These are phyloP conservation scores for Schizosaccharomyces japonicus DNA, from an alignment of 805 yeast genomes.

Conservation along the genomic window DNA sequence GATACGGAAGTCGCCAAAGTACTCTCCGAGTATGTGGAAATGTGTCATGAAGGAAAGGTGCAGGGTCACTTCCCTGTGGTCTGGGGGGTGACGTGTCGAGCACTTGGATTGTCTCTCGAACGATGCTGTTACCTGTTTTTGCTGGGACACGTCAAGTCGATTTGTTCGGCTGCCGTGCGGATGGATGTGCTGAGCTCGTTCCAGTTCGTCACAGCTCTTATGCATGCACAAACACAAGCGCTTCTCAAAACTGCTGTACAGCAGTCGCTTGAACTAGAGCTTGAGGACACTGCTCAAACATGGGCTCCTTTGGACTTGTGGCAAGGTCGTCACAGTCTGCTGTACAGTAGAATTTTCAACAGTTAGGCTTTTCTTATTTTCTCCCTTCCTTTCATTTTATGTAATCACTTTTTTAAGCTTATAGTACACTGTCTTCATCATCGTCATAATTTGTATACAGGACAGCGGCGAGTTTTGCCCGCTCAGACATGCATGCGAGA, in stretches of 20 bases:
- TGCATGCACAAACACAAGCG: neutral
- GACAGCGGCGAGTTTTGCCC: neutral
- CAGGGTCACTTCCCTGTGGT: conserved; percentile 1
- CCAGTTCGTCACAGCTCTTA: conserved; percentile 2
- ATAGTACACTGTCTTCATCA: too few relatives aligned
- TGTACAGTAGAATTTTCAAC: conserved; percentile 3
- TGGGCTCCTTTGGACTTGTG: conserved; percentile 5
- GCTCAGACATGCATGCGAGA: neutral
- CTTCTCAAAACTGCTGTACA: neutral
- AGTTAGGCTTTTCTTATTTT: too few relatives aligned
- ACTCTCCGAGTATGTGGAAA: neutral
- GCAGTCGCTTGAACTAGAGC: neutral
- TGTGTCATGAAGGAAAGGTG: neutral
- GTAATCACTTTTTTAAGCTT: too few relatives aligned
- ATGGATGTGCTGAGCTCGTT: conserved; percentile 1
- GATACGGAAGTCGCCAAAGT: neutral
- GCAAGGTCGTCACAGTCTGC: conserved; percentile 5
- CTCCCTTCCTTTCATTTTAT: too few relatives aligned
- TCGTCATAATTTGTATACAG: neutral
- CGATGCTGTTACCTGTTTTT: neutral
- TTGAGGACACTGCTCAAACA: conserved; percentile 3
- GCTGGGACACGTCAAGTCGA: neutral
- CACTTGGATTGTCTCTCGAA: neutral
- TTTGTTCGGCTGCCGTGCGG: conserved; percentile 4
- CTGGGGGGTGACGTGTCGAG: conserved; percentile 1